Percentiles rank a stretch among this genome's conserved stretches.
These are phyloP conservation scores for Colletotrichum cereale DNA, from an alignment of 2,329 filamentous ascomycete genomes.

Conservation along the genomic window DNA sequence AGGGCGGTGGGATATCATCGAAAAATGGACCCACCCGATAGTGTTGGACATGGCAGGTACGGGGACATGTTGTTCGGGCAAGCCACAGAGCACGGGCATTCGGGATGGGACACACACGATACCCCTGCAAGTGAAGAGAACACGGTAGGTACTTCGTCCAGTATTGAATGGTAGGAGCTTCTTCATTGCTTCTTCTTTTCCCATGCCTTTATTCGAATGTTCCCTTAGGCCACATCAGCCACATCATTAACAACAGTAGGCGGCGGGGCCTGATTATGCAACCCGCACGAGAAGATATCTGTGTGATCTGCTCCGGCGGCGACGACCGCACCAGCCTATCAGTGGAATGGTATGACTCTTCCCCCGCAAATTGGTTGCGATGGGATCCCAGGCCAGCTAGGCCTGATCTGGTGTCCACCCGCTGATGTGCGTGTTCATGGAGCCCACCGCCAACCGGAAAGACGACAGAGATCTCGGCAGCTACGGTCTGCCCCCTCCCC, in stretches of 20 bases:
- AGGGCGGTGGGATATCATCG: conserved; percentile 12
- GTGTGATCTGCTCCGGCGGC: conserved; percentile 30
- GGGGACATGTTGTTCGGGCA: conserved; percentile 6
- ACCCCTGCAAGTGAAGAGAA: conserved; percentile 32
- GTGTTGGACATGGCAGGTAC: conserved; percentile 39
- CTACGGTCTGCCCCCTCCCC: conserved; percentile 2
- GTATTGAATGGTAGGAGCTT: conserved; percentile 9
- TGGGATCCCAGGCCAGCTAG: conserved; percentile 37
- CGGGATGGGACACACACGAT: conserved; percentile 6
- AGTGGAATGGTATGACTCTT: conserved; percentile 36
- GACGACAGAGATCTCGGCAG: conserved; percentile 34
- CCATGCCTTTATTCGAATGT: neutral
- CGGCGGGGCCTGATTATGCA: conserved; percentile 4
- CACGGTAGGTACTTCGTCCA: conserved; percentile 1
- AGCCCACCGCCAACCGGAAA: conserved; percentile 30
- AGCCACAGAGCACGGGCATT: conserved; percentile 36
- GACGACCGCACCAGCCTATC: conserved; percentile 31
- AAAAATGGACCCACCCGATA: conserved; percentile 30
- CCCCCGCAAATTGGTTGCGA: conserved; percentile 37
- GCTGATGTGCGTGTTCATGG: conserved; percentile 37
- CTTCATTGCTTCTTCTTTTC: conserved; percentile 18
- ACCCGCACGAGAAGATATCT: conserved; percentile 10
- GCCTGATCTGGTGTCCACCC: conserved; percentile 36
- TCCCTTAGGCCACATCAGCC: neutral
- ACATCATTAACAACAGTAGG: neutral